Evolutionary conservation across 192 early-diverging fungal genomes (phyloP).

Genomic region (Helicostylum pulchrum): DNA sequence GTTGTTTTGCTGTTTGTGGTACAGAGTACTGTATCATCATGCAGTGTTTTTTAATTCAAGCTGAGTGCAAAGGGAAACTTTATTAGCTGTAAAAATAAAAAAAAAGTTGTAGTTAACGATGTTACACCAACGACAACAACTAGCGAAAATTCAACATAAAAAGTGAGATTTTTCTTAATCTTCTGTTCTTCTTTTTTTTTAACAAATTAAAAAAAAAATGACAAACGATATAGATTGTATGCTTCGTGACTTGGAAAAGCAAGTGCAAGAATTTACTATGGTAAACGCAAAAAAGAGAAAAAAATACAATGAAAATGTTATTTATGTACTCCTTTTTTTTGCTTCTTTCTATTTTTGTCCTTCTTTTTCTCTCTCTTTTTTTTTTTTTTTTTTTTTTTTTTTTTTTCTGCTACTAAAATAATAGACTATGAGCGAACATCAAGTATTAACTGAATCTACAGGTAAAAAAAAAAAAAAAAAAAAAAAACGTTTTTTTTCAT

Average conservation of each 20-base stretch:
- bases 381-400: neutral
- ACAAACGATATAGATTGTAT: constrained; percentile 16
- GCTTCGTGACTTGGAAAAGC: constrained; percentile 18
- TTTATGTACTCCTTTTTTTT: neutral
- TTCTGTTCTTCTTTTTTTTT: constrained; percentile 1
- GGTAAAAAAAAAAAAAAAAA: neutral
- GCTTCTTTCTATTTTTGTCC: constrained; percentile 3
- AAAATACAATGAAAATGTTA: neutral
- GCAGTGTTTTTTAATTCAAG: no score
- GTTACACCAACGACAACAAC: no score
- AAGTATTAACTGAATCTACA: no score
- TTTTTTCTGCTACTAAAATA: neutral
- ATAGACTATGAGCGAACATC: neutral
- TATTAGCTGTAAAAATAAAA: no score
- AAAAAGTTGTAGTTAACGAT: no score
- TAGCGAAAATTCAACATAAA: no score
- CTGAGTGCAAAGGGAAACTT: no score
- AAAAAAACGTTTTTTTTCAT: neutral
- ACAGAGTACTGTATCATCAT: no score
- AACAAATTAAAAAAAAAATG: constrained; percentile 1
- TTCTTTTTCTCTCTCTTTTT: neutral
- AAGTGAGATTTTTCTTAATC: no score
- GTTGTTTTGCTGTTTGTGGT: no score
- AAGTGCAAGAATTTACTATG: constrained; percentile 24
- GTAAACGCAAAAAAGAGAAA: neutral